Percentiles rank a stretch among this genome's conserved stretches.
These are phyloP conservation scores for Globisporangium emineosum DNA, from an alignment of 352 stramenopile species.

Conservation along the genomic window DNA sequence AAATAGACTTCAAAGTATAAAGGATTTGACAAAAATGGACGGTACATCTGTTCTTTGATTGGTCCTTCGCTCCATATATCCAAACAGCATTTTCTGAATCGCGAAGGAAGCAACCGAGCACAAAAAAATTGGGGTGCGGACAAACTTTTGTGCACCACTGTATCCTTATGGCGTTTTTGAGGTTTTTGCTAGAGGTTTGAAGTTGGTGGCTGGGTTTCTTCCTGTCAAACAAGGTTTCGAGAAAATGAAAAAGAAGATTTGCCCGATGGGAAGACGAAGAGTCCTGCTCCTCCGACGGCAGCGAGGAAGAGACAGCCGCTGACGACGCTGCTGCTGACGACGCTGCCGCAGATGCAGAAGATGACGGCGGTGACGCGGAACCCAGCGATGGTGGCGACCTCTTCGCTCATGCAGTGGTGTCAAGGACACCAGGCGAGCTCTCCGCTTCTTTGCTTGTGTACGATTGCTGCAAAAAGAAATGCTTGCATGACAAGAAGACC, in stretches of 20 bases:
- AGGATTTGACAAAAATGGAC: too few species aligned
- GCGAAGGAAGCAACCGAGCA: too few species aligned
- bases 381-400: neutral
- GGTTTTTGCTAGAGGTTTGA: conserved; percentile 3
- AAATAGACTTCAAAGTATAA: too few species aligned
- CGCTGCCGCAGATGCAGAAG: neutral
- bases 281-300: neutral
- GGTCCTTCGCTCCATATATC: too few species aligned
- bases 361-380: neutral
- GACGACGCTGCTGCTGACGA: too few species aligned
- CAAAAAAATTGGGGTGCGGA: too few species aligned
- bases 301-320: neutral
- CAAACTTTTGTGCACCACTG: too few species aligned
- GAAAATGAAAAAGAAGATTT: neutral
- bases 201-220: neutral
- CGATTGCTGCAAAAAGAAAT: neutral
- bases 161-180: neutral
- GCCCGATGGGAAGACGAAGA: neutral
- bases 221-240: neutral
- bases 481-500: neutral
- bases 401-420: neutral
- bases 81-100: too few species aligned
- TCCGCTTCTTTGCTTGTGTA: neutral
- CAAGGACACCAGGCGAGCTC: neutral
- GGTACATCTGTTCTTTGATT: too few species aligned